These are phyloP conservation scores for Populus hybrid DNA, from an alignment of 441 rosid genomes.

Conservation along the genomic window DNA sequence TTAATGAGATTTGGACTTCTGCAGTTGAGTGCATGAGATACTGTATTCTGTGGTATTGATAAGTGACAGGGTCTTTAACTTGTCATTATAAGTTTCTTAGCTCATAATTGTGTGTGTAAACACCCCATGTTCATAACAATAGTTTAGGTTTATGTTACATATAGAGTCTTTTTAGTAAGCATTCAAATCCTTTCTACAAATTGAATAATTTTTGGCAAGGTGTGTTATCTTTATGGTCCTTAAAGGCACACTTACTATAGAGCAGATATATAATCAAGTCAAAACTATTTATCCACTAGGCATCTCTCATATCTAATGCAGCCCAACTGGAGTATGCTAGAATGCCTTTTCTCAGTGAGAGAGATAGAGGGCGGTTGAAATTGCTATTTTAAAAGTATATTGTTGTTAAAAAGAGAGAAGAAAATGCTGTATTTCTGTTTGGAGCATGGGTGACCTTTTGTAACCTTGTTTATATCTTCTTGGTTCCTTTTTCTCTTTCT, in stretches of 20 bases:
- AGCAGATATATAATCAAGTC: not conserved
- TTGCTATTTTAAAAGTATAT: too few species aligned
- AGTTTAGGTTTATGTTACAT: conserved; percentile 1
- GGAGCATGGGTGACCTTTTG: too few species aligned
- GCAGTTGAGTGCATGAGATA: not conserved
- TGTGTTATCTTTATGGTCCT: not conserved
- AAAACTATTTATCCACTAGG: not conserved
- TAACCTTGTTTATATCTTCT: too few species aligned
- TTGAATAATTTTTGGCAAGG: not conserved
- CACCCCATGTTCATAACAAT: not conserved
- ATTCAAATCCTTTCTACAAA: not conserved
- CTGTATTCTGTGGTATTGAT: not conserved
- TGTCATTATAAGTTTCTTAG: not conserved
- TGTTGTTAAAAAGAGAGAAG: too few species aligned
- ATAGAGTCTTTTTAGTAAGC: not conserved
- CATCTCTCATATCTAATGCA: not conserved
- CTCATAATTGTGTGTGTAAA: not conserved
- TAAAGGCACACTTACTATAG: not conserved
- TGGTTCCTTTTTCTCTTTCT: too few species aligned
- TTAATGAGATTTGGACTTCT: not conserved
- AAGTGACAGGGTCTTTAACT: not conserved
- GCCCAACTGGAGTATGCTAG: not conserved
- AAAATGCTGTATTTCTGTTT: too few species aligned
- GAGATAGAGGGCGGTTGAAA: too few species aligned
- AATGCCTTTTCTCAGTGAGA: not conserved